Base-by-base conservation (phyloP, 306 rosid genomes). In the Cercis canadensis region DNA sequence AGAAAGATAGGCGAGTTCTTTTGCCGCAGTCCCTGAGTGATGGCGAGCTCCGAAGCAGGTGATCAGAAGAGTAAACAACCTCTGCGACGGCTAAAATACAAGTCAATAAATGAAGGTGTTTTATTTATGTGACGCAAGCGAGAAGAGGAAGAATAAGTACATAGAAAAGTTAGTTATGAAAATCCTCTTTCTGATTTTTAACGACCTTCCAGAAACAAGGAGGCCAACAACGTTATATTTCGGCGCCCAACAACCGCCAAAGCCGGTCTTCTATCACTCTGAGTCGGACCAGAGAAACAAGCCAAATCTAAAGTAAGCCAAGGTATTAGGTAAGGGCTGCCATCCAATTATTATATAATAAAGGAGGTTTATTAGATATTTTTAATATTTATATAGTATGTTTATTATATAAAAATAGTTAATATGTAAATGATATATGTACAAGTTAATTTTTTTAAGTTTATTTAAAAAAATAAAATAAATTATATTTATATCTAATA, bases 101-200 rank as follows among this genome's bases (percentile, higher is more conserved):
- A 63, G 81, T 65, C 71, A 65, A 75, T 16, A 29, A 29, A 60
- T 19, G 60, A 73, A 41, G 15, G 15, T 9, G 11, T 44, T 32
- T 16, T 36, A 19, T 56, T 49, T 57, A 62, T 50, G 65, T 17
- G 33, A 54, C 16, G 8, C 61, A 58, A 62, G n/a, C 29, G 32
- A 50, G 67, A 56, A 66, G 15, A 10, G 13, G 17, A 57, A 39
- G 13, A 41, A 18, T 0, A 2, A 60, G 40, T n/a, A 62, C 12
- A 57, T 17, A 2, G 31, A 32, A 9, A 55, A 33, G 73, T 67
- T 67, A n/a, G 73, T 56, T 69, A 37, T 62, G 64, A 15, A 50
- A 36, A 11, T 21, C 33, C 11, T n/a, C 33, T 1, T 36, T 52
- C 11, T 4, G 52, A 7, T 34, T 4, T 34, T 34, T 34, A 5